Evolutionary conservation across 2,329 filamentous ascomycete genomes (phyloP), one percentile per base, ranked within the genome.

Genomic region (Aspergillus brasiliensis): DNA sequence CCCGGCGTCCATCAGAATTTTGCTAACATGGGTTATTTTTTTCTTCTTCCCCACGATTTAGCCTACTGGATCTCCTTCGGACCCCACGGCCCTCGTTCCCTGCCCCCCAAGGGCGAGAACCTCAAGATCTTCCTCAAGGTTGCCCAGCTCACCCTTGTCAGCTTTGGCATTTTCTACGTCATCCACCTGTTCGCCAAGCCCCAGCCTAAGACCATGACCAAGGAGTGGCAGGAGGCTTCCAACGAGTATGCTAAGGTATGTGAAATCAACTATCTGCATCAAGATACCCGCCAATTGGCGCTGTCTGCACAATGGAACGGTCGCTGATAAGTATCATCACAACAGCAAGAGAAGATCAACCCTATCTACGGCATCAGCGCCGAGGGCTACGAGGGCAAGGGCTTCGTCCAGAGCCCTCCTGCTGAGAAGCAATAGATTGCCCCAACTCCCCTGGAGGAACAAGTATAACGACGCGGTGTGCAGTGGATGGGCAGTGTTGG

Each of bases 21-120:
- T 64, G 59, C 67, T 75, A 58, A 73, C 64, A 17, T 52, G 48
- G 17, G 31, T 13, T 5, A 13, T 15, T 34, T 34, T 51, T 56
- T 27, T 60, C 23, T 62, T 51, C 51, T 46, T 62, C 54, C 27
- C 38, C 63, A 21, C 58, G 47, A 13, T 69, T 79, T 77, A 99
- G 95, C 95, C 67, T 99, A 98, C 88, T 99, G 91, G 89, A 97
- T 99, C 75, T 93, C 95, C 68, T 99, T 99, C 77, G 95, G 95
- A 68, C 89, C 93, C 75, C 95, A 99, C 81, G 95, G 95, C 60
- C 95, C 95, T 71, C 94, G 95, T 72, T 88, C 94, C 69, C 82
- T 84, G 65, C 79, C 90, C 68, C 91, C 94, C 64, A 90, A 95
- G 67, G 94, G 91, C 73, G 94, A 97, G 85, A 85, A 84, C 79